Evolutionary conservation across 1,284 basidiomycete genomes (phyloP).

Genomic region (Cutaneotrichosporon sp.): DNA sequence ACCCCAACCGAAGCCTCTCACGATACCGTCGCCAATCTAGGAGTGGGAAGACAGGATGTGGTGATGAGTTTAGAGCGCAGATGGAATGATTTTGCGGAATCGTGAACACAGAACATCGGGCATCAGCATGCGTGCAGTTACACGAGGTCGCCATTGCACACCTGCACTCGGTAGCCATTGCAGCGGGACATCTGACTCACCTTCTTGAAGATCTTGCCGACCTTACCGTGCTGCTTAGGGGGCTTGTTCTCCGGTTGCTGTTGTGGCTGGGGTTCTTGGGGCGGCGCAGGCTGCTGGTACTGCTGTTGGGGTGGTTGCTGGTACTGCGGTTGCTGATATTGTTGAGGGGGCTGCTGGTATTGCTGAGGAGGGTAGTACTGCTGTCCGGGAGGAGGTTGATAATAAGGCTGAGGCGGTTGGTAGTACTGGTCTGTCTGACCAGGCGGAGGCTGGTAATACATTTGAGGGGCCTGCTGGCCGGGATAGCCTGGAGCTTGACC

Average conservation of each 20-base stretch:
- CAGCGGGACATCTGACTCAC: too few relatives aligned
- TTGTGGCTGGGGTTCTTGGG: background rate
- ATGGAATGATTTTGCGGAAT: background rate
- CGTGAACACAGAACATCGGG: background rate
- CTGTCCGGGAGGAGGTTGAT: background rate
- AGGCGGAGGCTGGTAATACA: constrained; percentile 1
- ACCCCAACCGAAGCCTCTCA: constrained; percentile 10
- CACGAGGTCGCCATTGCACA: too few relatives aligned
- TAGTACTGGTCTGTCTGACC: background rate
- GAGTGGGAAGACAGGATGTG: background rate
- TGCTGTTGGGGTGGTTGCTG: background rate
- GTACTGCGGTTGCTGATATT: background rate
- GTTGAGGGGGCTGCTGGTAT: background rate
- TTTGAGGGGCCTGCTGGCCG: constrained; percentile 5
- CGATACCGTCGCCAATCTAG: constrained; percentile 8
- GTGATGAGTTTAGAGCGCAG: too few relatives aligned
- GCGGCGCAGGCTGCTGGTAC: background rate
- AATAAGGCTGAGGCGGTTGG: background rate
- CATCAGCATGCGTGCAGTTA: too few relatives aligned
- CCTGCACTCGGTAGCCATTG: too few relatives aligned
- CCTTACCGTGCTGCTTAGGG: constrained; percentile 3
- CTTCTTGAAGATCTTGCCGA: background rate
- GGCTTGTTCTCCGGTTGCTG: constrained; percentile 6
- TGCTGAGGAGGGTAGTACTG: background rate
- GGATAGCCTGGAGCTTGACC: too few relatives aligned